Evolutionary conservation across 2,329 filamentous ascomycete genomes (phyloP), one percentile per base, ranked within the genome.

Genomic region (Penicillium sp.): DNA sequence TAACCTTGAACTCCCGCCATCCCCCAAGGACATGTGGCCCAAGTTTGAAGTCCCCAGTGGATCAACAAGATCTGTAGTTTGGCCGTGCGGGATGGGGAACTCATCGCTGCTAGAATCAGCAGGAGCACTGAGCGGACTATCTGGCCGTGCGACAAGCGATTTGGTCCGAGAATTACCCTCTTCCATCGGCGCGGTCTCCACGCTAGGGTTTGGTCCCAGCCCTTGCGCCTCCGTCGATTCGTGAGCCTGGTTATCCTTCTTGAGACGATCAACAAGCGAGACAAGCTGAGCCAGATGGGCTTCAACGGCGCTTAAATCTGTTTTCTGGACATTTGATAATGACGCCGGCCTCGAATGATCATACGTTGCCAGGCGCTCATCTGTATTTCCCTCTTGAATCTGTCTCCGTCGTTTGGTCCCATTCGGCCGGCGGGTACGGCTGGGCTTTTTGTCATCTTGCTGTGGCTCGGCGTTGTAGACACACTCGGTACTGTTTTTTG

Each of bases 401-500:
- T 68, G 69, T 55, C 73, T 69, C 50, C 71, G 65, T 26, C 73
- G 67, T 51, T 77, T 76, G 11, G 68, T 61, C 11, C 72, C 70
- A 49, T 75, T 68, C n/a, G 47, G 61, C 48, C 56, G 61, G 46
- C 41, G 44, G 17, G 56, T 48, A 11, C 25, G 52, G 12, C 63
- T 56, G 31, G 49, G 53, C 31, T 36, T 40, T 17, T 49, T 48
- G 2, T 61, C 48, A 14, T 64, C 61, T 37, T 66, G 71, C 40
- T 68, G 67, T 43, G 64, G 60, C 43, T 63, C 57, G n/a, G 60
- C 60, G 63, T 76, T 72, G 60, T 78, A 79, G 4, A 73, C 53
- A 58, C 77, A 79, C 53, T 75, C 67, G 55, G 72, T 70, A 22
- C 69, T 71, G 35, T 73, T 77, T 57, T 78, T 79, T 51, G 64